Conservation (phyloP, 495 filamentous ascomycete species). For the Pseudomonodictys pantanalensis region DNA sequence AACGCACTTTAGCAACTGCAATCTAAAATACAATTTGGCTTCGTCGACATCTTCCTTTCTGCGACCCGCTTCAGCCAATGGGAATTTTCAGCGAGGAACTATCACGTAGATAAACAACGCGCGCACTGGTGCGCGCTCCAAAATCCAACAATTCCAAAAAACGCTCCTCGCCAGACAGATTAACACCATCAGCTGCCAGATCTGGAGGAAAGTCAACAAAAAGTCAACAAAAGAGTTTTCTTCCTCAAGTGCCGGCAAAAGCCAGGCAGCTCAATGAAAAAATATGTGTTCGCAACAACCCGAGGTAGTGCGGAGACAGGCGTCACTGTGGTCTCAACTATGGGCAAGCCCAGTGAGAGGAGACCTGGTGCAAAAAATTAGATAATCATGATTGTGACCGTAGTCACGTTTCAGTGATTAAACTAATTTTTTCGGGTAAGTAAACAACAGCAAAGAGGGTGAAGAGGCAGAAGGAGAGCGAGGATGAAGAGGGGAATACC, state of each 20-base stretch:
- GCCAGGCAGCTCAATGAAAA: slow-evolving; percentile 15
- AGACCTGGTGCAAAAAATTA: slow-evolving; percentile 6
- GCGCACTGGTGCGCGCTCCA: too few species aligned
- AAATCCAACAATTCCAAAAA: too few species aligned
- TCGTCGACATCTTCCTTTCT: too few species aligned
- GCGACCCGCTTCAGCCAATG: too few species aligned
- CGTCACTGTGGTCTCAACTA: neutral
- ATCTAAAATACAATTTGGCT: too few species aligned
- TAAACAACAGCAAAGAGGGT: neutral
- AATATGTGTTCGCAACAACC: neutral
- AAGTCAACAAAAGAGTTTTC: slow-evolving; percentile 1
- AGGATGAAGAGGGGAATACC: neutral
- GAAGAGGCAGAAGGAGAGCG: neutral
- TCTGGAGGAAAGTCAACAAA: too few species aligned
- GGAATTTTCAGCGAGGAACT: too few species aligned
- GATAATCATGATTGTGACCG: slow-evolving; percentile 7
- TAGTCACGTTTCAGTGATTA: slow-evolving; percentile 8
- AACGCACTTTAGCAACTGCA: too few species aligned
- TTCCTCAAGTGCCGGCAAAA: slow-evolving; percentile 6
- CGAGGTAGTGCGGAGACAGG: slow-evolving; percentile 3
- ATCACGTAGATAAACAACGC: too few species aligned
- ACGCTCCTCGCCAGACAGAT: too few species aligned
- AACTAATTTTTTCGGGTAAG: slow-evolving; percentile 3
- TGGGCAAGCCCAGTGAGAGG: slow-evolving; percentile 9
- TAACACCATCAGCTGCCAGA: too few species aligned